A percentile compares a stretch with the other conserved stretches of the same genome.
phyloP scores from a whole-genome alignment of 1,284 basidiomycete species.

The Boletus holoroseus region DNA sequence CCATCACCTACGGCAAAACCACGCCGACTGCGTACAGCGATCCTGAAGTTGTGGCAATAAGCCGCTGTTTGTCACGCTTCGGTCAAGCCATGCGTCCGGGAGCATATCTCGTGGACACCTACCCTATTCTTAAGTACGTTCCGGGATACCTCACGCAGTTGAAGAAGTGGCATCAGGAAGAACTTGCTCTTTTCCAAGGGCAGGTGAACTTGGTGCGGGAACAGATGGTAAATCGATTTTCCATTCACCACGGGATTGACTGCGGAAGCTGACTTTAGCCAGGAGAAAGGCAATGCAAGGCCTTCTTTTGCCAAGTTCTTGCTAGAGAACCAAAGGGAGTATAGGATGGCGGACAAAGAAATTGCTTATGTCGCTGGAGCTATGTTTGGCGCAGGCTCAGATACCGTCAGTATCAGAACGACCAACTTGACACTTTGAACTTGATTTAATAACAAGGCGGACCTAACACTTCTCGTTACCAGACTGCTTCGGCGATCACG shows the following conservation, averaged over 20 bases:
- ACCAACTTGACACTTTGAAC: not conserved
- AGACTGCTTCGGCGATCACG: conserved; percentile 33
- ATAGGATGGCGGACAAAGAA: conserved; percentile 14
- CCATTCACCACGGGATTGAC: too few species aligned
- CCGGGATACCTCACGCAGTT: conserved; percentile 55
- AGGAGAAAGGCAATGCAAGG: conserved; percentile 12
- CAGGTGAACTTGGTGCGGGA: conserved; percentile 43
- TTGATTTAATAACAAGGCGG: not conserved
- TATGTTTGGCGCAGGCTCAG: conserved; percentile 40
- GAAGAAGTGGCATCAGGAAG: conserved; percentile 50
- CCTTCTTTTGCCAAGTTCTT: conserved; percentile 20
- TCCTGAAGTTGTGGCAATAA: conserved; percentile 30
- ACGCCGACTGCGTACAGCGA: conserved; percentile 21
- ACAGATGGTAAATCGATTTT: conserved; percentile 37
- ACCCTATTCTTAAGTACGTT: conserved; percentile 51
- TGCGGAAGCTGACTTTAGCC: not conserved
- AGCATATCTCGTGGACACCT: conserved; percentile 50
- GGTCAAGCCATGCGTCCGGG: conserved; percentile 39
- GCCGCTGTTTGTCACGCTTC: conserved; percentile 28
- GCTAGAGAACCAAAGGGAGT: conserved; percentile 20
- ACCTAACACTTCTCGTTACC: not conserved
- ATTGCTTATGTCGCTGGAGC: conserved; percentile 36
- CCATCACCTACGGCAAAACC: conserved; percentile 58
- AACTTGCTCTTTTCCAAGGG: conserved; percentile 49
- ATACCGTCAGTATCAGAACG: conserved; percentile 29